A percentile compares a stretch with the other conserved stretches of the same genome.
These are phyloP conservation scores for Fraxinus quadrangulata DNA, from an alignment of 257 asterid genomes.

Conservation along the genomic window DNA sequence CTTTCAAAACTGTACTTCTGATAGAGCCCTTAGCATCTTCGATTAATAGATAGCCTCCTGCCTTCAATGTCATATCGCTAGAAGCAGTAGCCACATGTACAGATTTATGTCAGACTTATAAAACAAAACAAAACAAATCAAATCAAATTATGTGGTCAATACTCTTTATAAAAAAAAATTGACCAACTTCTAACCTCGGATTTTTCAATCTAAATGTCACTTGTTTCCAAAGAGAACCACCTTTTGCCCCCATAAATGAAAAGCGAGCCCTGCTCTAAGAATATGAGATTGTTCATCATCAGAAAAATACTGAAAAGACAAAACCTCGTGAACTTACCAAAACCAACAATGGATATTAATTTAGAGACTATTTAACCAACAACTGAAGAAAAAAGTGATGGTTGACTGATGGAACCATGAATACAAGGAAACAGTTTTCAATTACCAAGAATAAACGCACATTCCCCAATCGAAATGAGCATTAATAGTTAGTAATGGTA, in stretches of 20 bases:
- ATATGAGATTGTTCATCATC: constrained; percentile 38
- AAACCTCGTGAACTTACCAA: constrained; percentile 1
- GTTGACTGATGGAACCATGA: background rate
- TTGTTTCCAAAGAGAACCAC: constrained; percentile 94
- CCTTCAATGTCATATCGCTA: constrained; percentile 42
- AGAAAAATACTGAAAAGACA: constrained; percentile 24
- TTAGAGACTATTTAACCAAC: background rate
- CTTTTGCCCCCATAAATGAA: constrained; percentile 98
- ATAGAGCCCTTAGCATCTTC: constrained; percentile 68
- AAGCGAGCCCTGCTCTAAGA: constrained; percentile 96
- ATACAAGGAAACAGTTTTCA: background rate
- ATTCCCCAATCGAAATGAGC: background rate
- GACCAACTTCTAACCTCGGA: constrained; percentile 51
- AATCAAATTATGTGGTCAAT: background rate
- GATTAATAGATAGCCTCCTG: constrained; percentile 70
- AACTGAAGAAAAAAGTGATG: background rate
- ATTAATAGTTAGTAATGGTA: background rate
- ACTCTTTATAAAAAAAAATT: constrained; percentile 3
- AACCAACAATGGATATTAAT: background rate
- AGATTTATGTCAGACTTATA: constrained; percentile 4
- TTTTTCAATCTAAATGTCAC: constrained; percentile 60
- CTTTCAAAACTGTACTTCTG: constrained; percentile 43
- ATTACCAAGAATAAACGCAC: background rate
- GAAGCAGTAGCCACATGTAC: constrained; percentile 22
- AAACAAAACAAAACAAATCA: background rate